Evolutionary conservation across 202 grass and related monocot genomes (phyloP), one percentile per base, ranked within the genome.

Genomic region (Bolboschoenoplectus hybrid): DNA sequence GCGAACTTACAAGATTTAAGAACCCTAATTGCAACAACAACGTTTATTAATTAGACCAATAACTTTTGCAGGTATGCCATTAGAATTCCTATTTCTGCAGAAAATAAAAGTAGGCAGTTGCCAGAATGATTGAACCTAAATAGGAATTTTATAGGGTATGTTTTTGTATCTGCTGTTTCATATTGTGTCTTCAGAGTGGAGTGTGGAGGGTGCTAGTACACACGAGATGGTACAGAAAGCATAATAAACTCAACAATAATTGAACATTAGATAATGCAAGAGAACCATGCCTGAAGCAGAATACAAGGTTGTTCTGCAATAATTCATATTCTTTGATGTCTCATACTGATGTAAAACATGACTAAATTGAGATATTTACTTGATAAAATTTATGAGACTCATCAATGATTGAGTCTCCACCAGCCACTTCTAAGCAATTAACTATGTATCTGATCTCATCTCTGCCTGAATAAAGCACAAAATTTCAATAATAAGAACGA

Each of bases 371-470:
- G 26, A 68, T 64, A 8, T 36, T 83, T 87, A 95, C 95, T 85
- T 78, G 47, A 91, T 98, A 95, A 86, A 91, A 93, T 58, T 38
- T 77, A 94, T 88, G 86, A 88, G 95, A 91, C 83, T 86, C 88
- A 61, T 80, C 50, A 84, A 90, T 85, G 41, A 94, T 95, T 39
- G 90, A 86, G 51, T 93, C 91, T 85, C 95, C 93, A 94, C 95
- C 95, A 82, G 88, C 82, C 60, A 98, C 56, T 69, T 81, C 78
- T 85, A 98, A 88, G 81, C 74, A 86, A 72, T 67, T 86, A 64
- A 95, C 93, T 85, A 95, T 92, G 70, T 93, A 85, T 13, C 82
- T 91, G 78, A 98, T 98, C 84, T 95, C 91, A 49, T 94, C 95
- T 82, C 9, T 95, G 41, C 93, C 95, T 95, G 67, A 70, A 70